Evolutionary conservation across 768 basidiomycete species (phyloP).

Genomic region (Agrocybe pediades): DNA sequence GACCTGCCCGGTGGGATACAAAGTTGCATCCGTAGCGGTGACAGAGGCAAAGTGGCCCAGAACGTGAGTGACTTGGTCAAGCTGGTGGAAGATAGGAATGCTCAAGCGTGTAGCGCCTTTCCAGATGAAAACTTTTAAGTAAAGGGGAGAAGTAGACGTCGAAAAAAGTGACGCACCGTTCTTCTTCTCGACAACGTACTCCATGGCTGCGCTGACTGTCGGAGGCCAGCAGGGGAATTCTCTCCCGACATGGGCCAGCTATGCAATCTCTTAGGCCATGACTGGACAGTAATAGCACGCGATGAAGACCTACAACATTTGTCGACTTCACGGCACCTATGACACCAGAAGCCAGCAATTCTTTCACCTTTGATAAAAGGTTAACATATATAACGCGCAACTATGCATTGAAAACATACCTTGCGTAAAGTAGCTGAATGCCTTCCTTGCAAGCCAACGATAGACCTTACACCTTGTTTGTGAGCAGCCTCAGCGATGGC

Average conservation of each 20-base stretch:
- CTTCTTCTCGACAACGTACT: not conserved
- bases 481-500: conserved; percentile 34
- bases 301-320: conserved; percentile 16
- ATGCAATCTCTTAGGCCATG: not conserved
- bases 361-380: conserved; percentile 21
- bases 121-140: not conserved
- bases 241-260: not conserved
- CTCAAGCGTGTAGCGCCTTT: conserved; percentile 26
- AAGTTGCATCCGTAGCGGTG: conserved; percentile 20
- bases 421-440: no score
- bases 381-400: not conserved
- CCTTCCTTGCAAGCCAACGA: conserved; percentile 28
- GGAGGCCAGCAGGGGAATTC: conserved; percentile 5
- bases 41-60: conserved; percentile 32
- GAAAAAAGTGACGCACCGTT: not conserved
- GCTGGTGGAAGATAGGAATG: conserved; percentile 26
- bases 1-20: conserved; percentile 25
- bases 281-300: no score
- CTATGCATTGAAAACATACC: no score
- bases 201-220: not conserved
- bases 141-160: not conserved
- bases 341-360: conserved; percentile 27
- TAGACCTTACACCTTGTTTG: conserved; percentile 26
- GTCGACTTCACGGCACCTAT: conserved; percentile 32
- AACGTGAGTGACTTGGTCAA: conserved; percentile 25